Conservation (phyloP, 306 rosid genomes). For the Pterocarpus macrocarpus region DNA sequence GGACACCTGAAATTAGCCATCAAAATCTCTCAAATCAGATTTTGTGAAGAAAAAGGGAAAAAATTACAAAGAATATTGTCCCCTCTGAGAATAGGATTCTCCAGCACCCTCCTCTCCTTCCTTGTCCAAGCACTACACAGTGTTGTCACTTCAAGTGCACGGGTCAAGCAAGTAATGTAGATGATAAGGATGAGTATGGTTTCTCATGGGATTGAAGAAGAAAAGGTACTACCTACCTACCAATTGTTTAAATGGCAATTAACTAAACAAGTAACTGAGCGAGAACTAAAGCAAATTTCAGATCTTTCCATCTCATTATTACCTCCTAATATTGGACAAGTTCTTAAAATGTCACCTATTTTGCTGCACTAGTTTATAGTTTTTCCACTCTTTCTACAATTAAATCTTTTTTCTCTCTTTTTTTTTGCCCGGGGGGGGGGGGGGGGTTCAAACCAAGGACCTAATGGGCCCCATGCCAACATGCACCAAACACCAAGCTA, state of each 20-base stretch:
- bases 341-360: background rate
- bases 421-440: too few relatives aligned
- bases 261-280: background rate
- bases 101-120: background rate
- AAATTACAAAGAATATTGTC: conserved; percentile 5
- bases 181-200: too few relatives aligned
- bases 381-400: background rate
- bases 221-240: background rate
- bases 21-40: background rate
- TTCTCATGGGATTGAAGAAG: too few relatives aligned
- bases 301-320: background rate
- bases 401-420: background rate
- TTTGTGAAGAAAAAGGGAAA: conserved; percentile 5
- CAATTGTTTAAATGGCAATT: background rate
- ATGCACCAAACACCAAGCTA: background rate
- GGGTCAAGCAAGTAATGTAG: too few relatives aligned
- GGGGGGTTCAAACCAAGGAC: background rate
- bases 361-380: too few relatives aligned
- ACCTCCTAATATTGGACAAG: background rate
- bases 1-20: conserved; percentile 68
- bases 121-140: too few relatives aligned
- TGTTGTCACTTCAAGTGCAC: too few relatives aligned
- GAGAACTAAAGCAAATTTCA: background rate
- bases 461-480: background rate
- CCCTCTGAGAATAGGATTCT: background rate